Conservation (phyloP, 2,329 filamentous ascomycete genomes). For the Botrytis galanthina region DNA sequence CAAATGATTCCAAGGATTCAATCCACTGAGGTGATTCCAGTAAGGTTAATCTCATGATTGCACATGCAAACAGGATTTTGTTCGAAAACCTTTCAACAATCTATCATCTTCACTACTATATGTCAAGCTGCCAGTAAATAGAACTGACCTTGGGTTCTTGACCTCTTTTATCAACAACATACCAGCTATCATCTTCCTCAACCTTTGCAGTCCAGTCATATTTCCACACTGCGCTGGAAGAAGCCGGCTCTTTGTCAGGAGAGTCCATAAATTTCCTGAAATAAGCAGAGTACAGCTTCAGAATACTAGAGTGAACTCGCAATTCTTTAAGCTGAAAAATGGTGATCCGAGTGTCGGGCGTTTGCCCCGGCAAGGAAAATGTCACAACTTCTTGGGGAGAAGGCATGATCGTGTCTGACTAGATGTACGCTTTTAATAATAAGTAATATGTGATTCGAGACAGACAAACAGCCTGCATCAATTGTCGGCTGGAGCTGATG, state of each 20-base stretch:
- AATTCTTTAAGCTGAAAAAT: neutral
- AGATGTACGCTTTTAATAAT: neutral
- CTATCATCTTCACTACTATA: neutral
- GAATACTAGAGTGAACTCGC: slow-evolving; percentile 20
- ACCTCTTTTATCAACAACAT: neutral
- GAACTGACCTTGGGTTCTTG: neutral
- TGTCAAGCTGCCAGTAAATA: neutral
- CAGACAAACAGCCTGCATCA: neutral
- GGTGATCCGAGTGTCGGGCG: neutral
- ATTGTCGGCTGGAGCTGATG: neutral
- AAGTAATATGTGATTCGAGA: neutral
- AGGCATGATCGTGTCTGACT: neutral
- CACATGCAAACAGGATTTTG: no score
- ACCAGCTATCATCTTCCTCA: neutral
- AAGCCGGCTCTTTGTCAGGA: slow-evolving; percentile 16
- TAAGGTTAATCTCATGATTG: no score
- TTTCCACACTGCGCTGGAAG: neutral
- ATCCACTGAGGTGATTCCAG: no score
- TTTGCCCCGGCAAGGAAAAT: neutral
- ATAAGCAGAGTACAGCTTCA: slow-evolving; percentile 22
- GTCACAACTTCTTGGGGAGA: neutral
- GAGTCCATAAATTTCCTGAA: slow-evolving; percentile 24
- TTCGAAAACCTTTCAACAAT: no score
- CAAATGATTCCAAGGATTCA: no score
- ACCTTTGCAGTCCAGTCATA: neutral